phyloP scores from a whole-genome alignment of 148 eudicot species.

The Camellia sinensis region DNA sequence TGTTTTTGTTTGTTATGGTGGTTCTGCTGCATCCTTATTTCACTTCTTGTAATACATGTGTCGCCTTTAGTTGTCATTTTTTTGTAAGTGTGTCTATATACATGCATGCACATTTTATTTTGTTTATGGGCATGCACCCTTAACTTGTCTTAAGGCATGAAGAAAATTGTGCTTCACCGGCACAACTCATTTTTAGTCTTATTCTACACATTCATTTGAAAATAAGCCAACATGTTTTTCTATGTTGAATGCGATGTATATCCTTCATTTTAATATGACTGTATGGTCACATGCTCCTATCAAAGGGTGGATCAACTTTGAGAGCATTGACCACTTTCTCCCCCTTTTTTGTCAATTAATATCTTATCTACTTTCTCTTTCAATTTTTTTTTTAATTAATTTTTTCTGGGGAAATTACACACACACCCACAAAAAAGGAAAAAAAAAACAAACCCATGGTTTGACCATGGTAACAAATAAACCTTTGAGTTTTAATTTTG shows the following conservation, averaged over 20 bases:
- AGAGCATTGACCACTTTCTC: neutral
- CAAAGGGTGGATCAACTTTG: neutral
- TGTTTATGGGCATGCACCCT: no score
- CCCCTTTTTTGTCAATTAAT: no score
- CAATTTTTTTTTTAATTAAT: neutral
- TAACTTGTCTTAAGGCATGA: no score
- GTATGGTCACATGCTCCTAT: slow-evolving; percentile 2
- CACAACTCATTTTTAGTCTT: no score
- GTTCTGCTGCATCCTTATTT: slow-evolving; percentile 3
- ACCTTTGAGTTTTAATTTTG: no score
- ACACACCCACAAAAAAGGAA: no score
- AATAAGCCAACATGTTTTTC: neutral
- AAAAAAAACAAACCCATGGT: no score
- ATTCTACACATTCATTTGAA: neutral
- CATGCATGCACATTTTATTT: no score
- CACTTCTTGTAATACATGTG: neutral
- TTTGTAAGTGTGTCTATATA: no score
- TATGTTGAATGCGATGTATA: neutral
- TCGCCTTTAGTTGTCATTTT: neutral
- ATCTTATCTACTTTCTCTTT: neutral
- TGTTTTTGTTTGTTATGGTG: neutral
- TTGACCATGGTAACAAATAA: no score
- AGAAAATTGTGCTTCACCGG: no score
- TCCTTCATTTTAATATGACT: neutral
- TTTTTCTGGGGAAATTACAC: no score